Evolutionary conservation across 495 filamentous ascomycete species (phyloP).

Genomic region (Letharia columbiana): DNA sequence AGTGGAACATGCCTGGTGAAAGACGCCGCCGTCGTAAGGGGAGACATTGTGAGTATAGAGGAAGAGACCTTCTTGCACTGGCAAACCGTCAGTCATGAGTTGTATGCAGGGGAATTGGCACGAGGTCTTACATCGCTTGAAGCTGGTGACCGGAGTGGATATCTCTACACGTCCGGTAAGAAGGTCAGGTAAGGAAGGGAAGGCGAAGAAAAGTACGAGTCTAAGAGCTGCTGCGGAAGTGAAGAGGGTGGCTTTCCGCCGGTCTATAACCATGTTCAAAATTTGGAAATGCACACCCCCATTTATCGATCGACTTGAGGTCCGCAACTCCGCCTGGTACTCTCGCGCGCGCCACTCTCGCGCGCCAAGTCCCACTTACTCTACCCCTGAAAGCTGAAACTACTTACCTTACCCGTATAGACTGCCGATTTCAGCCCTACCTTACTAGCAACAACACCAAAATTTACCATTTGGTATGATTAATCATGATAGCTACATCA

Average conservation of each 20-base stretch:
- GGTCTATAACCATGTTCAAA: slow-evolving; percentile 49
- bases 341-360: too few species aligned
- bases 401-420: too few species aligned
- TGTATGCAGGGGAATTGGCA: neutral
- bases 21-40: slow-evolving; percentile 95
- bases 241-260: slow-evolving; percentile 68
- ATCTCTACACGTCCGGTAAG: slow-evolving; percentile 90
- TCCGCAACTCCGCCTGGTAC: too few species aligned
- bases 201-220: slow-evolving; percentile 67
- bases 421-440: too few species aligned
- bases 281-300: too few species aligned
- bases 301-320: too few species aligned
- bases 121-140: slow-evolving; percentile 72
- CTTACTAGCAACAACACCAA: too few species aligned
- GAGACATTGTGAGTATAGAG: slow-evolving; percentile 94
- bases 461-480: too few species aligned
- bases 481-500: too few species aligned
- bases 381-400: too few species aligned
- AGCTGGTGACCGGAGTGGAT: slow-evolving; percentile 93
- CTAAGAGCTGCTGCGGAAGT: slow-evolving; percentile 68
- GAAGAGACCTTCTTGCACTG: slow-evolving; percentile 94
- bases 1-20: slow-evolving; percentile 61
- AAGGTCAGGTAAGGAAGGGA: slow-evolving; percentile 77
- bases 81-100: neutral
- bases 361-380: too few species aligned